A percentile compares a stretch with the other conserved stretches of the same genome.
These are phyloP conservation scores for Fusarium praegraminearum DNA, from an alignment of 2,329 filamentous ascomycete genomes.

Conservation along the genomic window DNA sequence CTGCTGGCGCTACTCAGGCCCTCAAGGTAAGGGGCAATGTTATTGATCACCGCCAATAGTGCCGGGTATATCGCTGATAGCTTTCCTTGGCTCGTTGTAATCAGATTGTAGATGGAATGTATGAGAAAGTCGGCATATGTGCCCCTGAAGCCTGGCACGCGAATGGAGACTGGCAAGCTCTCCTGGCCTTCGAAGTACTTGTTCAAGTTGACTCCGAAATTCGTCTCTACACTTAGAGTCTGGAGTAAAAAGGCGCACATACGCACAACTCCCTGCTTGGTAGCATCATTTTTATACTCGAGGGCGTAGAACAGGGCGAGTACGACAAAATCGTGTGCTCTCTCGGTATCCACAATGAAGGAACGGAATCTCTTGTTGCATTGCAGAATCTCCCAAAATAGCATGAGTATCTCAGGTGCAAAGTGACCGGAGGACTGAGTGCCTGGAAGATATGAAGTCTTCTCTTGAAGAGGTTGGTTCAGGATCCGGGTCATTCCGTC, in stretches of 20 bases:
- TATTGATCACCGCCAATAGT: slow-evolving; percentile 91
- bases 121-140: slow-evolving; percentile 95
- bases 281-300: slow-evolving; percentile 85
- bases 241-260: slow-evolving; percentile 99
- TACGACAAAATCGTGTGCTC: slow-evolving; percentile 92
- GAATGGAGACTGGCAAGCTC: slow-evolving; percentile 82
- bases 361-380: slow-evolving; percentile 98
- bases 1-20: slow-evolving; percentile 80
- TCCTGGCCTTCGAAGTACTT: slow-evolving; percentile 90
- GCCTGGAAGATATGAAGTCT: slow-evolving; percentile 87
- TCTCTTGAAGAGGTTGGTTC: slow-evolving; percentile 91
- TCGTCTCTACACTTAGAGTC: slow-evolving; percentile 91
- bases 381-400: slow-evolving; percentile 97
- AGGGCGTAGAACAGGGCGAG: slow-evolving; percentile 92
- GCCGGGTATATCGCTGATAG: slow-evolving; percentile 93
- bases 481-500: slow-evolving; percentile 94
- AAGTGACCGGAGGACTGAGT: slow-evolving; percentile 84
- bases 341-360: slow-evolving; percentile 95
- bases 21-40: slow-evolving; percentile 87
- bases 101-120: slow-evolving; percentile 92
- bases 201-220: slow-evolving; percentile 91
- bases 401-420: slow-evolving; percentile 94
- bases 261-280: slow-evolving; percentile 90
- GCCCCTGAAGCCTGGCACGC: slow-evolving; percentile 85
- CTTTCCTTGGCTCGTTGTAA: slow-evolving; percentile 90